These are phyloP conservation scores for Phtheirospermum japonicum DNA, from an alignment of 257 asterid species.

Conservation along the genomic window DNA sequence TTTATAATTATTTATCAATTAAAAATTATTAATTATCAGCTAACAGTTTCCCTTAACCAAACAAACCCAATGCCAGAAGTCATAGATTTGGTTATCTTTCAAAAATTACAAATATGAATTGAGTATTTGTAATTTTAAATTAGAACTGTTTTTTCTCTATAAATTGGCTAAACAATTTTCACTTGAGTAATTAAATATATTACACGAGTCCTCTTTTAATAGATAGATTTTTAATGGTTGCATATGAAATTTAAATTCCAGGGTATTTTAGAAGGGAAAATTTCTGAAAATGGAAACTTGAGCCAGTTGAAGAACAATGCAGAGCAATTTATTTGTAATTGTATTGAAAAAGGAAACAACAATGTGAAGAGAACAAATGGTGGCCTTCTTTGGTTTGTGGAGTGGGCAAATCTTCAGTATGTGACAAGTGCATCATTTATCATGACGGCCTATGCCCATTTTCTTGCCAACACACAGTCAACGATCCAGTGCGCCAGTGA, in stretches of 20 bases:
- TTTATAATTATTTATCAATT: too few relatives aligned
- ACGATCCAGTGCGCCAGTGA: constrained; percentile 38
- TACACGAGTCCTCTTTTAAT: too few relatives aligned
- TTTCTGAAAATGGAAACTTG: constrained; percentile 28
- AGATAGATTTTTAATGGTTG: too few relatives aligned
- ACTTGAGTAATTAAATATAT: too few relatives aligned
- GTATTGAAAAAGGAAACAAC: constrained; percentile 42
- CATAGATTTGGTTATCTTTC: too few relatives aligned
- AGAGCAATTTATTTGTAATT: constrained; percentile 55
- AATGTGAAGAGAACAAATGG: constrained; percentile 32
- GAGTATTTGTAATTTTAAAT: too few relatives aligned
- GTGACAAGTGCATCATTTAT: constrained; percentile 46
- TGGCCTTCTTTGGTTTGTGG: constrained; percentile 49
- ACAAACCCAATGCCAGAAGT: too few relatives aligned
- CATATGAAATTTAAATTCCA: constrained; percentile 11
- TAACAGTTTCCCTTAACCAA: too few relatives aligned
- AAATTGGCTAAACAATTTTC: too few relatives aligned
- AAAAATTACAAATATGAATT: too few relatives aligned
- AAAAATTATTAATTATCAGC: too few relatives aligned
- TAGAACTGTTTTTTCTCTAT: too few relatives aligned
- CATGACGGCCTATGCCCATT: constrained; percentile 40
- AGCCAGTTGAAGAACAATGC: constrained; percentile 29
- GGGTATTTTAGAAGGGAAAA: constrained; percentile 34
- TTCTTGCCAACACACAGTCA: constrained; percentile 24
- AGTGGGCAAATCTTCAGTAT: constrained; percentile 58